Conservation (phyloP, 805 yeast genomes). For the Wickerhamomyces xylosicus region DNA sequence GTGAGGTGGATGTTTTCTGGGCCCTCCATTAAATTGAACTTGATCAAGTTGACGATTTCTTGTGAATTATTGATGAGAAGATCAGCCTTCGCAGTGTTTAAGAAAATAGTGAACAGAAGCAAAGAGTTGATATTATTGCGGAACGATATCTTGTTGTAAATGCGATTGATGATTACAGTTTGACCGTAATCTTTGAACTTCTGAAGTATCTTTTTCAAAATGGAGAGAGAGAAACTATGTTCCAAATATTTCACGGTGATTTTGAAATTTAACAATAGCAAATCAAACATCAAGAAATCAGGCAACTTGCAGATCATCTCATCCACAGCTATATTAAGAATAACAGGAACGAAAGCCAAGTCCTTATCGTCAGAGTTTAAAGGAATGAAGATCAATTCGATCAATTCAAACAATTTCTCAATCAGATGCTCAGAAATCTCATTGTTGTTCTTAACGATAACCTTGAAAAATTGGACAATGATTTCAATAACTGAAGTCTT, state of each 20-base stretch:
- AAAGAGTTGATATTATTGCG: neutral
- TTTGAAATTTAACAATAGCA: neutral
- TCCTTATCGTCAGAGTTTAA: neutral
- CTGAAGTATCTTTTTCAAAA: neutral
- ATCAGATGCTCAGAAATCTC: neutral
- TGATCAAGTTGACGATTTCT: neutral
- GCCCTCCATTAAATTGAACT: neutral
- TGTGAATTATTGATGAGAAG: neutral
- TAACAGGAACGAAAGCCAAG: neutral
- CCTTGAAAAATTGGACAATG: neutral
- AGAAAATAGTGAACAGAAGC: neutral
- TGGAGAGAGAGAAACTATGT: neutral
- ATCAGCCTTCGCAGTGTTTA: neutral
- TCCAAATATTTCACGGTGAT: neutral
- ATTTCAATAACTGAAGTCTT: neutral
- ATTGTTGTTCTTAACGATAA: neutral
- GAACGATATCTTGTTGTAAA: neutral
- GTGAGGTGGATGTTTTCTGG: neutral
- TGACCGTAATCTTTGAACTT: neutral
- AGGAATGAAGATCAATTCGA: neutral
- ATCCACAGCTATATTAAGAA: neutral
- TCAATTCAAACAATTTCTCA: neutral
- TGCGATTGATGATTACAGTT: neutral
- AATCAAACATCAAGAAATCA: neutral
- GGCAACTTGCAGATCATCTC: neutral